These are phyloP conservation scores for Citrus reticulata DNA, from an alignment of 345 rosid species.

Conservation along the genomic window DNA sequence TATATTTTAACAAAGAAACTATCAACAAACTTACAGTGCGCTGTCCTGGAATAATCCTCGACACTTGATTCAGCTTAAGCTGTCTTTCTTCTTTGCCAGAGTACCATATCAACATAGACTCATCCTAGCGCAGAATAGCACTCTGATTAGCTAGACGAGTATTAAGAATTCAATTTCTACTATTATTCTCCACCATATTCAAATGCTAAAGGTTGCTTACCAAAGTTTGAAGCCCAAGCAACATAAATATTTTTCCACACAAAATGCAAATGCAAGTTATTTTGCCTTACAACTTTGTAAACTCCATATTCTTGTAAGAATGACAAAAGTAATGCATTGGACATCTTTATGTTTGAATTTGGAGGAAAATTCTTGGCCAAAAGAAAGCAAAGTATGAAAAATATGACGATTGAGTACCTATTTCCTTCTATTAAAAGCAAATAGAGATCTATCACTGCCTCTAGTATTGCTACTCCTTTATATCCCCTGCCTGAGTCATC, in stretches of 20 bases:
- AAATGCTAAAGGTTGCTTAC: not conserved
- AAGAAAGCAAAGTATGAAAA: not conserved
- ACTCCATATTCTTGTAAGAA: not conserved
- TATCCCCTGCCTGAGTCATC: not conserved
- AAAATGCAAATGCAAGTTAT: not conserved
- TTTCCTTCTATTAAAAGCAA: not conserved
- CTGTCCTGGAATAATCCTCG: constrained; percentile 82
- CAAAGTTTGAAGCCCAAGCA: not conserved
- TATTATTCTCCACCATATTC: not conserved
- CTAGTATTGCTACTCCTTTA: not conserved
- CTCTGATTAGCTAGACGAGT: constrained; percentile 1
- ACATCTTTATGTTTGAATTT: not conserved
- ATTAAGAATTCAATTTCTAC: not conserved
- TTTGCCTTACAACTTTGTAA: not conserved
- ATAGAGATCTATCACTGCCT: not conserved
- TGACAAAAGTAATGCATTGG: not conserved
- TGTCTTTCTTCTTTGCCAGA: constrained; percentile 82
- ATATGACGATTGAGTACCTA: not conserved
- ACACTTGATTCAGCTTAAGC: constrained; percentile 63
- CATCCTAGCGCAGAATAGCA: constrained; percentile 57
- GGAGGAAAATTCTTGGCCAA: not conserved
- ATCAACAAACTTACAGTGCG: constrained; percentile 71
- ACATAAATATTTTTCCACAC: not conserved
- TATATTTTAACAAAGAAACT: not conserved
- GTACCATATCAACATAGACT: constrained; percentile 84